Base-by-base conservation (phyloP, 2,329 filamentous ascomycete species). In the Microcera coccophila region DNA sequence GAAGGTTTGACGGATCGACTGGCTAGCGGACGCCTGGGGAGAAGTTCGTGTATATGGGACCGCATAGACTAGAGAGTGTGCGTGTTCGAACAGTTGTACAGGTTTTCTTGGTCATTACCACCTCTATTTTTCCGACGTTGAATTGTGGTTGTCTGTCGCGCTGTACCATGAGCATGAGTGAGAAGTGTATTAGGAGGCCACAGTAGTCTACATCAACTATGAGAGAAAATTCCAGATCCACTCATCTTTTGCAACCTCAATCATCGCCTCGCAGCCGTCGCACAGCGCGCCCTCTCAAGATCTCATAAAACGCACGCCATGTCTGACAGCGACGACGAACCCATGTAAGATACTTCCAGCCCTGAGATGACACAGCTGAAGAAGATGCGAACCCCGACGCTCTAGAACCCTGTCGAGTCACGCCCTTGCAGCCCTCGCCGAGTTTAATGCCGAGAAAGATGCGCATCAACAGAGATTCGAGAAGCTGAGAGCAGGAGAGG, bases 361-460 rank as follows among this genome's bases (percentile, higher is more conserved):
- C n/a, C n/a, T n/a, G n/a, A n/a, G n/a, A n/a, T n/a, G n/a, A n/a
- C n/a, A n/a, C n/a, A n/a, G n/a, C n/a, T n/a, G n/a, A n/a, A n/a
- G n/a, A n/a, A n/a, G n/a, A n/a, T n/a, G n/a, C n/a, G n/a, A n/a
- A n/a, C n/a, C n/a, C n/a, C n/a, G n/a, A 11, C 19, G 11, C 32
- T n/a, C 18, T 31, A 65, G 62, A 51, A 71, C 74, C 45, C 78
- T 93, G 46, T 86, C 86, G 5, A 70, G 76, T 28, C 73, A 78
- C 48, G 76, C 87, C 3, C 72, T 90, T 32, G 76, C 75, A 19
- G 82, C 84, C n/a, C 72, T 91, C 44, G 75, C 83, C 61, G 76
- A 83, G 49, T 91, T 93, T 68, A 84, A 87, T 59, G 69, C 73
- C 36, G 87, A 91, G 63, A 79, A 82, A 50, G 84, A 90, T 61